phyloP scores from a whole-genome alignment of 345 rosid species.

The Camelina laxa region DNA sequence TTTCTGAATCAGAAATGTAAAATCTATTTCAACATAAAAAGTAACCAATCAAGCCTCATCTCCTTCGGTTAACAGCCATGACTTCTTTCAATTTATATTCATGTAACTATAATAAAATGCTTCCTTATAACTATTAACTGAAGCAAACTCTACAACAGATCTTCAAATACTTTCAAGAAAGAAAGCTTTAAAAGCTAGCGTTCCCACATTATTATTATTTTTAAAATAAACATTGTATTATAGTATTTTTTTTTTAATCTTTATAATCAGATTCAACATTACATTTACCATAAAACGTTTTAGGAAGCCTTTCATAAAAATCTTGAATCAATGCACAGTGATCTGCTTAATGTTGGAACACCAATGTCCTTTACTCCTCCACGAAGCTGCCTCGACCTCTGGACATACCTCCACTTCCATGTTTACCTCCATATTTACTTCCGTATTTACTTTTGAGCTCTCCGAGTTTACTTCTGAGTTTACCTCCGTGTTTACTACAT shows the following conservation, averaged over 20 bases:
- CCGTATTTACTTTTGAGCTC: background rate
- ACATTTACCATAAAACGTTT: conserved; percentile 8
- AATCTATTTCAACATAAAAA: background rate
- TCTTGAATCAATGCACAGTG: conserved; percentile 3
- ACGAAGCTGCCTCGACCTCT: background rate
- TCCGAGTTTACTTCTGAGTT: background rate
- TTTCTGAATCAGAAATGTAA: background rate
- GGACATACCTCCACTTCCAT: background rate
- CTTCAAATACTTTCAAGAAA: background rate
- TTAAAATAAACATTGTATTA: conserved; percentile 6
- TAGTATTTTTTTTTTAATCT: background rate
- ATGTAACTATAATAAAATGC: background rate
- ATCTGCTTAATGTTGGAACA: conserved; percentile 2
- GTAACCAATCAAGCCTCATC: background rate
- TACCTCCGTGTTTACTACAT: background rate
- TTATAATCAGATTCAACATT: conserved; percentile 6
- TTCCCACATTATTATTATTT: background rate
- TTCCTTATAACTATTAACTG: background rate
- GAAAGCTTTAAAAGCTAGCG: background rate
- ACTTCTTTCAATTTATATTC: background rate
- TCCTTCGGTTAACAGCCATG: no score
- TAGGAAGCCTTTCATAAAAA: background rate
- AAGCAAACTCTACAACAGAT: background rate
- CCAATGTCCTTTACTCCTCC: background rate
- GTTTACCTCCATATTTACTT: background rate